Conservation (phyloP, 305 asterid species). For the Euphrasia arctica region DNA sequence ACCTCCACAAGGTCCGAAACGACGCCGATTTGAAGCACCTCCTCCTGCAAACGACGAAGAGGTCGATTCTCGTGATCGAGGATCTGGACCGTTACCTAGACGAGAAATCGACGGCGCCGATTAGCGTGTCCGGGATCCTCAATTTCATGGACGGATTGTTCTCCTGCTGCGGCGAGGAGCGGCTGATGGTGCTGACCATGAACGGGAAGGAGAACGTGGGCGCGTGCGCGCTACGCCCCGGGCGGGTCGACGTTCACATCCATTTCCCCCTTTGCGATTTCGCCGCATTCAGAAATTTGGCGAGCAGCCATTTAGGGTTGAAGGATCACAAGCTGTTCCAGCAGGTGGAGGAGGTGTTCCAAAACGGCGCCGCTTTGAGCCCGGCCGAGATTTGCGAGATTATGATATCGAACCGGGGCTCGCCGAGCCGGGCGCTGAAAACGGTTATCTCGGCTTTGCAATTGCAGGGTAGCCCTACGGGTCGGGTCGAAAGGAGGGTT, state of each 20-base stretch:
- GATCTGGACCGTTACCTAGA: constrained; percentile 72
- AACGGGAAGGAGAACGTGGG: constrained; percentile 61
- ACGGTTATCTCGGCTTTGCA: constrained; percentile 77
- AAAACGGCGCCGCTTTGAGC: constrained; percentile 69
- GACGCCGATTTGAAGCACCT: constrained; percentile 75
- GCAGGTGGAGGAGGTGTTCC: constrained; percentile 77
- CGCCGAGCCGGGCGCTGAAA: constrained; percentile 80
- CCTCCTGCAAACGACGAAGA: constrained; percentile 64
- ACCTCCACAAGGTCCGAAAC: constrained; percentile 51
- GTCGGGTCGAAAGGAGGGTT: constrained; percentile 41
- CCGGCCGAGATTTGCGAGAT: constrained; percentile 86
- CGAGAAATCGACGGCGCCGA: constrained; percentile 51
- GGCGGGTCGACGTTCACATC: constrained; percentile 79
- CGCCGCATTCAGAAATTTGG: constrained; percentile 63
- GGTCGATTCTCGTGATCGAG: constrained; percentile 71
- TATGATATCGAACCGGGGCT: constrained; percentile 83
- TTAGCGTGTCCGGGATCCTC: constrained; percentile 65
- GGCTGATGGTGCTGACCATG: constrained; percentile 80
- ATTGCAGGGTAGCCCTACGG: constrained; percentile 48
- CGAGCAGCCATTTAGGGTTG: constrained; percentile 68
- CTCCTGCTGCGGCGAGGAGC: constrained; percentile 84
- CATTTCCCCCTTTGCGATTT: constrained; percentile 85
- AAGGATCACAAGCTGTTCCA: constrained; percentile 80
- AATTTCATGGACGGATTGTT: constrained; percentile 92
- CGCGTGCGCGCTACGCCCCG: constrained; percentile 72